Base-by-base conservation (phyloP, 2,329 filamentous ascomycete species). In the Neoarthrinium moseri region DNA sequence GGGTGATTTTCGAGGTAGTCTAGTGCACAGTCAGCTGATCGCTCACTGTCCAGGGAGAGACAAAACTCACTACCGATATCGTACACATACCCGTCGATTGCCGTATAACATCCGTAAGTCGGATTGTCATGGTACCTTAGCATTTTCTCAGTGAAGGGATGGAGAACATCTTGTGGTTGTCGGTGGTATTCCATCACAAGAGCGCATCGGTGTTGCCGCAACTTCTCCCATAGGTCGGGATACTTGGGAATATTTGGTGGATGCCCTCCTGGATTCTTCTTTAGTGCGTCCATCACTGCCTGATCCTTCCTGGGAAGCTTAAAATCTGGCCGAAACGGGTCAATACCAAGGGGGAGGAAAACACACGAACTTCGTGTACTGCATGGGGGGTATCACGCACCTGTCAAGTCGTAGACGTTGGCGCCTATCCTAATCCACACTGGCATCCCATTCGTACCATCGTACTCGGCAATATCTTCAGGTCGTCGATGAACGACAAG, bases 41-140 rank as follows among this genome's bases (percentile, higher is more conserved):
- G 12, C 23, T 6, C 11, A 13, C 2, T 7, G 11, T 10, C n/a
- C 17, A n/a, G 10, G 18, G 2, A 12, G 11, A 6, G 30, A 6
- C 20, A 7, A 12, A 22, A 48, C 54, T 43, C 22, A 56, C 54
- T 11, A 3, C 37, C 43, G 11, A 55, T 33, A 34, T 56, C 51
- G 24, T 47, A 56, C 4, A 56, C 51, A 10, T 26, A 39, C 5
- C 34, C 35, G 10, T 43, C 37, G 4, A 55, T 12, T 2, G 51
- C 49, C 15, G 46, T 54, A 17, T 55, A 55, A 13, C 49, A 36
- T 8, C 54, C 51, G 13, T 27, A 5, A 13, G 33, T 37, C 4
- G 52, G 54, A 21, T 51, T 55, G 20, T 56, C 54, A 29, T 47
- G 37, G 47, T 49, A 53, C 13, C 48, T 38, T 23, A 56, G 46